Conservation (phyloP, 345 rosid species). For the Sonneratia caseolaris region DNA sequence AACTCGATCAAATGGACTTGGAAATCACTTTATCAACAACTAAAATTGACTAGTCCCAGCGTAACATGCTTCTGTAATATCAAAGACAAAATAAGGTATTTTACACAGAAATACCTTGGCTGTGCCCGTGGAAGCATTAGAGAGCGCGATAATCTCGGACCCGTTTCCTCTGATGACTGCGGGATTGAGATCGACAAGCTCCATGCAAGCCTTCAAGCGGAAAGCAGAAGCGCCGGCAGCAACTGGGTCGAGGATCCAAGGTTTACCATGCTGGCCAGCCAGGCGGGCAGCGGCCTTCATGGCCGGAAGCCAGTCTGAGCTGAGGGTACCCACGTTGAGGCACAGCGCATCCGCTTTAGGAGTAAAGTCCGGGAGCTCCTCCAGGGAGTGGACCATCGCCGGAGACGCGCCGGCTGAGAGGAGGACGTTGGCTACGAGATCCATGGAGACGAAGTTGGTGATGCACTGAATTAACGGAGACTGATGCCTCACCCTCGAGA, state of each 20-base stretch:
- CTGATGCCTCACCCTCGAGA: slow-evolving; percentile 32
- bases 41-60: neutral
- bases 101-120: slow-evolving; percentile 34
- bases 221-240: slow-evolving; percentile 72
- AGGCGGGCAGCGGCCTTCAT: slow-evolving; percentile 62
- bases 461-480: slow-evolving; percentile 88
- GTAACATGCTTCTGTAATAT: neutral
- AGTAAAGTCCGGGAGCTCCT: slow-evolving; percentile 72
- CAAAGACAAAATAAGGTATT: neutral
- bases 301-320: slow-evolving; percentile 61
- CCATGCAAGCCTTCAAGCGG: slow-evolving; percentile 67
- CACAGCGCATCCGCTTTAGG: slow-evolving; percentile 54
- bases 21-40: neutral
- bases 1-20: neutral
- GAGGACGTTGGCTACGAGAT: slow-evolving; percentile 75
- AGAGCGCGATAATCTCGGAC: slow-evolving; percentile 70
- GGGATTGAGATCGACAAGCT: slow-evolving; percentile 54
- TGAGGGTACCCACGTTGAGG: slow-evolving; percentile 72
- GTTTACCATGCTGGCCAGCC: slow-evolving; percentile 37
- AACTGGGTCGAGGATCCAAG: slow-evolving; percentile 90
- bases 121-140: slow-evolving; percentile 41
- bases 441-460: slow-evolving; percentile 91
- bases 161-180: slow-evolving; percentile 76
- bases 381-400: slow-evolving; percentile 69
- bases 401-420: slow-evolving; percentile 88